A percentile compares a stretch with the other conserved stretches of the same genome.
Evolutionary conservation across 2,329 filamentous ascomycete genomes (phyloP).

Genomic region (Colletotrichum lindemuthianum): DNA sequence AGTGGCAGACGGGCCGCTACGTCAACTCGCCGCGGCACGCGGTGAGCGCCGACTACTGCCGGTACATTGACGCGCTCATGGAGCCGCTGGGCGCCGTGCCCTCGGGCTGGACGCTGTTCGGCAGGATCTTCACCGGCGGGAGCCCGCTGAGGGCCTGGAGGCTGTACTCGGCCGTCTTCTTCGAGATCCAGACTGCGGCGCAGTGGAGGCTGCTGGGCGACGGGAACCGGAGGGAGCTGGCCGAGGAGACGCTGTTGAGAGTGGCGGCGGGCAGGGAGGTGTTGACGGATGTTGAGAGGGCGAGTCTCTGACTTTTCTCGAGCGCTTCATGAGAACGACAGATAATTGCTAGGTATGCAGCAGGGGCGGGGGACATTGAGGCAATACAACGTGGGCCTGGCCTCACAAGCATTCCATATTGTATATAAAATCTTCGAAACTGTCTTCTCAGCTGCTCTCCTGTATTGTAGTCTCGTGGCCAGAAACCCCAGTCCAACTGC

Average conservation of each 20-base stretch:
- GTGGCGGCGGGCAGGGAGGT: slow-evolving; percentile 39
- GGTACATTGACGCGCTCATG: slow-evolving; percentile 47
- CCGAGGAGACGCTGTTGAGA: slow-evolving; percentile 45
- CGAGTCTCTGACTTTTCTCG: slow-evolving; percentile 10
- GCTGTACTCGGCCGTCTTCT: slow-evolving; percentile 47
- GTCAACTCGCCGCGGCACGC: slow-evolving; percentile 46
- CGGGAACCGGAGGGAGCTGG: slow-evolving; percentile 43
- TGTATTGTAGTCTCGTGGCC: no score
- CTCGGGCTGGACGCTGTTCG: slow-evolving; percentile 42
- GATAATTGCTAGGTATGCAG: no score
- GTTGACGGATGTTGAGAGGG: slow-evolving; percentile 42
- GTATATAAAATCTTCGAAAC: no score
- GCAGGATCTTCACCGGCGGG: slow-evolving; percentile 39
- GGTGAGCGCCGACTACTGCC: slow-evolving; percentile 41
- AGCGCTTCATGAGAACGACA: no score
- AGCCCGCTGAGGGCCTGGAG: slow-evolving; percentile 41
- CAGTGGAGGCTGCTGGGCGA: slow-evolving; percentile 49
- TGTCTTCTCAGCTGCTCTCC: no score
- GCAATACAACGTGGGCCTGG: no score
- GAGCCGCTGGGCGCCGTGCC: slow-evolving; percentile 46
- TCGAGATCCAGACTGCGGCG: slow-evolving; percentile 47
- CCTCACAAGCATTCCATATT: no score
- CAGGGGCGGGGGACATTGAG: no score
- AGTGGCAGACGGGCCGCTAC: slow-evolving; percentile 41
- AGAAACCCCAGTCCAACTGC: no score